Percentiles rank a stretch among this genome's conserved stretches.
Evolutionary conservation across 352 stramenopile genomes (phyloP).

Genomic region (Globisporangium lucens): DNA sequence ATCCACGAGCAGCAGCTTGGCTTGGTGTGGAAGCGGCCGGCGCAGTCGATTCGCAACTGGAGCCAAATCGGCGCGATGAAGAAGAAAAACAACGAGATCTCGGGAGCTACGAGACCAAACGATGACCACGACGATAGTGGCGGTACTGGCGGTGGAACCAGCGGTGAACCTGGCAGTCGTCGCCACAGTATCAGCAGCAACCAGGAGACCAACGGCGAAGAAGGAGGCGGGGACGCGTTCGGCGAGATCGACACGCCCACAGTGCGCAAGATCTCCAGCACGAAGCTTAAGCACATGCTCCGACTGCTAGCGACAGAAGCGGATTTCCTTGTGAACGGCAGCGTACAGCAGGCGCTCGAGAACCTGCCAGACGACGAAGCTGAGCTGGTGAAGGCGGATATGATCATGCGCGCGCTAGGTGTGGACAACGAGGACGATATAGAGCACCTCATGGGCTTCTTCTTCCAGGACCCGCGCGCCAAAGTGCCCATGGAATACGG

Average conservation of each 20-base stretch:
- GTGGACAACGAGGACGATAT: conserved; percentile 88
- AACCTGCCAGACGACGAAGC: conserved; percentile 68
- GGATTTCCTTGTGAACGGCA: conserved; percentile 85
- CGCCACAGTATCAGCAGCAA: neutral
- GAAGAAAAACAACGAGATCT: conserved; percentile 25
- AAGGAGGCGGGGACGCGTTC: conserved; percentile 33
- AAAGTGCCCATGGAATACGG: conserved; percentile 42
- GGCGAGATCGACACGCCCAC: conserved; percentile 39
- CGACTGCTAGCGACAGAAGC: conserved; percentile 82
- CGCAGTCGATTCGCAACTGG: conserved; percentile 50
- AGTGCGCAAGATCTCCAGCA: conserved; percentile 67
- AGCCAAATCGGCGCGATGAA: conserved; percentile 34
- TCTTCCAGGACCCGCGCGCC: conserved; percentile 67
- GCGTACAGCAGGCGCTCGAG: conserved; percentile 76
- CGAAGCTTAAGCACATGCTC: conserved; percentile 89
- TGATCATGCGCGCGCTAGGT: conserved; percentile 84
- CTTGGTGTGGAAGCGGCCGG: conserved; percentile 64
- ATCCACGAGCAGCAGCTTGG: conserved; percentile 92
- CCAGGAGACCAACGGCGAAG: conserved; percentile 7
- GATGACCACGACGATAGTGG: conserved; percentile 6
- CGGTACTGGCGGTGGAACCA: neutral
- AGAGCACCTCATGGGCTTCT: conserved; percentile 73
- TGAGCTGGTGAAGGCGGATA: conserved; percentile 83
- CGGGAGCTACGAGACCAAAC: conserved; percentile 1
- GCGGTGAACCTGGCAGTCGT: neutral